Conservation (phyloP, 176 grass and related monocot genomes). For the Musa schizocarpa region DNA sequence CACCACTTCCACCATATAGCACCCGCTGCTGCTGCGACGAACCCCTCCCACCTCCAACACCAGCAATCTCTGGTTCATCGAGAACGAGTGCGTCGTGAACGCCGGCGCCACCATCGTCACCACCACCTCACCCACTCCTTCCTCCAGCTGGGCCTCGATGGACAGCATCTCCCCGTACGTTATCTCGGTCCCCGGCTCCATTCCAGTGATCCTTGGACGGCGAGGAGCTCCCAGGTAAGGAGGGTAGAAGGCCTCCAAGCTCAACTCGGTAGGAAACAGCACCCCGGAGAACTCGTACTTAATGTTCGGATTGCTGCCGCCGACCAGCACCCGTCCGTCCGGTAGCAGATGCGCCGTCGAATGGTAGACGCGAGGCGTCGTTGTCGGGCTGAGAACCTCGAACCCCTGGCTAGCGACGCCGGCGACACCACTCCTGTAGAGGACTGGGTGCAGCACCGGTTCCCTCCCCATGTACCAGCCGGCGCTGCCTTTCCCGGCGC, state of each 20-base stretch:
- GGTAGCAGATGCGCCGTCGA: not conserved
- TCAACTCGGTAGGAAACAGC: not conserved
- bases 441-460: not conserved
- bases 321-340: not conserved
- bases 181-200: too few relatives aligned
- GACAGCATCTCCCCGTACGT: too few relatives aligned
- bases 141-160: not conserved
- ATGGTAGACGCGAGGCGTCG: not conserved
- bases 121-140: not conserved
- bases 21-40: not conserved
- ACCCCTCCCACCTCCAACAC: not conserved
- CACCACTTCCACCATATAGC: not conserved
- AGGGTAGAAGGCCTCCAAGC: conserved; percentile 1
- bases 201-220: not conserved
- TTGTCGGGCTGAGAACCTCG: not conserved
- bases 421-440: not conserved
- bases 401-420: not conserved
- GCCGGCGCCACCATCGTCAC: not conserved
- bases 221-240: not conserved
- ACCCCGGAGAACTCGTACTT: conserved; percentile 1
- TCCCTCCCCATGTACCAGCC: not conserved
- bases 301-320: conserved; percentile 1
- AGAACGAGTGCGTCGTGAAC: conserved; percentile 7
- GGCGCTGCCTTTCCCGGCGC: not conserved
- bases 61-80: conserved; percentile 1